Evolutionary conservation across 257 asterid species (phyloP), one percentile per base, ranked within the genome.

Genomic region (Cinchona pubescens): DNA sequence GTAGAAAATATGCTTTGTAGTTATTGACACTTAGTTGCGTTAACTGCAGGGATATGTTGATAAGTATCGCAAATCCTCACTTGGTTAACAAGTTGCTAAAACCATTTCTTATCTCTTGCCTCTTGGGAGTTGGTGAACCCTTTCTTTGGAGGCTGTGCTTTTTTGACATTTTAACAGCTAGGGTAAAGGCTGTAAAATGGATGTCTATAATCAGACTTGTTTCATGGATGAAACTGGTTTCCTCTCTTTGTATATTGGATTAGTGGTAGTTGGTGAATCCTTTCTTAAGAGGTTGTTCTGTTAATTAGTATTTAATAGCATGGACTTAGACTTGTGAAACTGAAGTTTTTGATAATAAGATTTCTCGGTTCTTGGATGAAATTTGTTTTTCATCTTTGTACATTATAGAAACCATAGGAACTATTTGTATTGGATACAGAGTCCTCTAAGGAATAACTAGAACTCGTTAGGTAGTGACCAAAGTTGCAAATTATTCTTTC

Each of bases 31-130:
- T 66, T 80, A 76, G 79, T 74, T 80, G 72, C 77, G 66, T 78
- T 79, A 37, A 66, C 82, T 92, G 96, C 98, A 94, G 99, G 99
- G 85, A 1, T 91, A 94, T 59, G 84, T 94, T 64, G 88, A 72
- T 40, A 90, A 82, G 77, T 86, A 91, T 84, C 91, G 93, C 75
- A 87, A 87, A 83, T 72, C 76, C 65, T 84, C 90, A 86, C 71
- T 53, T 53, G 60, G 86, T 78, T 66, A 82, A 83, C 66, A 29
- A 77, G 69, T 73, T 60, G 79, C 78, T 68, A n/a, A n/a, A n/a
- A n/a, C n/a, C n/a, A n/a, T n/a, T n/a, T n/a, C 74, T 40, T 58
- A 69, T n/a, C 53, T 58, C 62, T 67, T 64, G 34, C 53, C 27
- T 51, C 30, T 38, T 38, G 76, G 83, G 72, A 75, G 63, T 61